These are phyloP conservation scores for Penicillium hesseltinei DNA, from an alignment of 2,329 filamentous ascomycete genomes.

Conservation along the genomic window DNA sequence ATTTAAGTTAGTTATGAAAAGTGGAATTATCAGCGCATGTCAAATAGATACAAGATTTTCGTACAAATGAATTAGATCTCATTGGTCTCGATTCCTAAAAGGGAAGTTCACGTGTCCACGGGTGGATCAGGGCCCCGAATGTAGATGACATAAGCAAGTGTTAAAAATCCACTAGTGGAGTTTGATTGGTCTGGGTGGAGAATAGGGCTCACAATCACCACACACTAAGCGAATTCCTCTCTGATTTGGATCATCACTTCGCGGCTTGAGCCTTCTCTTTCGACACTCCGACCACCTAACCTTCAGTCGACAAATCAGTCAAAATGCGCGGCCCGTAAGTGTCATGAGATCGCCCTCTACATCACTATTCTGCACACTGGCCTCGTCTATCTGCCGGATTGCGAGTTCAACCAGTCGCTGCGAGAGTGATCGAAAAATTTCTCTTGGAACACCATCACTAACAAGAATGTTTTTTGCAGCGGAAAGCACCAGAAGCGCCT, in stretches of 20 bases:
- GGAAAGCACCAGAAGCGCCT: constrained; percentile 99
- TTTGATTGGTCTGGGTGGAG: constrained; percentile 28
- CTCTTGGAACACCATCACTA: constrained; percentile 19
- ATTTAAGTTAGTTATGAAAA: constrained; percentile 49
- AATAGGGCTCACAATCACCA: constrained; percentile 33
- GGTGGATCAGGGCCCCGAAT: neutral
- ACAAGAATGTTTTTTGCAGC: constrained; percentile 51
- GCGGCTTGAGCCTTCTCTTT: constrained; percentile 16
- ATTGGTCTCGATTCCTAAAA: constrained; percentile 5
- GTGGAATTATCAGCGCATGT: constrained; percentile 20
- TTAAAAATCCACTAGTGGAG: neutral
- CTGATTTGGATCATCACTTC: constrained; percentile 22
- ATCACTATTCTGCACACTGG: constrained; percentile 5
- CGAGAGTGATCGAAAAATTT: constrained; percentile 9
- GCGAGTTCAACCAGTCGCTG: constrained; percentile 7
- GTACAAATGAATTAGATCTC: constrained; percentile 6
- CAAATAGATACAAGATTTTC: constrained; percentile 8
- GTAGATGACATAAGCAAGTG: constrained; percentile 1
- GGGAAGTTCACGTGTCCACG: constrained; percentile 3
- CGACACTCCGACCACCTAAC: constrained; percentile 40
- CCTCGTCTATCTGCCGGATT: neutral
- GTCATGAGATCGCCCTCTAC: constrained; percentile 15
- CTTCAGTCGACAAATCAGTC: constrained; percentile 43
- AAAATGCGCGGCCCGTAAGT: constrained; percentile 61
- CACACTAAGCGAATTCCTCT: constrained; percentile 33